Evolutionary conservation across 805 yeast species (phyloP), one percentile per base, ranked within the genome.

Genomic region (Zygoascus flipseniorum): DNA sequence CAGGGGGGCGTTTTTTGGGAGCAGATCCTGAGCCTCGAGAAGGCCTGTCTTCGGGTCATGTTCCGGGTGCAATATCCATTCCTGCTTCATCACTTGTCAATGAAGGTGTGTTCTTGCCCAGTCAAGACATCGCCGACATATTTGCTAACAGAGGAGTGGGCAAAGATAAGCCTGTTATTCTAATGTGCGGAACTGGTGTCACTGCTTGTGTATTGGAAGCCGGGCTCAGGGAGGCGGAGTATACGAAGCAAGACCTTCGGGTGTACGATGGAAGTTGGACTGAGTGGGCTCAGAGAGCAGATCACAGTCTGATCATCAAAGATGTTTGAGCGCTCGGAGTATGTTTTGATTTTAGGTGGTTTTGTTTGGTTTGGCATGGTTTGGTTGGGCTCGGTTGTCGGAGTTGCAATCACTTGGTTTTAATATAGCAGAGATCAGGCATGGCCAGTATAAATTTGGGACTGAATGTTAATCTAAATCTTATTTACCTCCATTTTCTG

Each of bases 101-200:
- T 32, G 77, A 78, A 41, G 58, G 79, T 69, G 54, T 71, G 54
- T 85, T 77, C 72, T 76, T 76, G 62, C 61, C 77, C 1, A 64
- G 72, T 8, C 71, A 67, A 10, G 80, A 77, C 45, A 64, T 92
- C 41, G 54, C 65, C 6, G 63, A 69, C 14, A 66, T 81, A 10
- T 77, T 89, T 58, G 63, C 73, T 8, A 71, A 69, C 43, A 66
- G 76, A 43, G 70, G 72, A 2, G 61, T 72, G 10, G 58, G 59
- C 41, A 54, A 56, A 14, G 62, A 60, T 32, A 83, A 85, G 62
- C 90, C 88, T 11, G 81, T 86, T 18, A 81, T 93, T 49, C 86
- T 85, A 42, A 81, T 87, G 87, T 93, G 99, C 66, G 99, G 98
- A 31, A 85, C 97, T 0, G 99, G 98, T 47, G 97, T 93, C 48